Conservation (phyloP, 805 yeast genomes). For the Cyberlindnera sargentensis region DNA sequence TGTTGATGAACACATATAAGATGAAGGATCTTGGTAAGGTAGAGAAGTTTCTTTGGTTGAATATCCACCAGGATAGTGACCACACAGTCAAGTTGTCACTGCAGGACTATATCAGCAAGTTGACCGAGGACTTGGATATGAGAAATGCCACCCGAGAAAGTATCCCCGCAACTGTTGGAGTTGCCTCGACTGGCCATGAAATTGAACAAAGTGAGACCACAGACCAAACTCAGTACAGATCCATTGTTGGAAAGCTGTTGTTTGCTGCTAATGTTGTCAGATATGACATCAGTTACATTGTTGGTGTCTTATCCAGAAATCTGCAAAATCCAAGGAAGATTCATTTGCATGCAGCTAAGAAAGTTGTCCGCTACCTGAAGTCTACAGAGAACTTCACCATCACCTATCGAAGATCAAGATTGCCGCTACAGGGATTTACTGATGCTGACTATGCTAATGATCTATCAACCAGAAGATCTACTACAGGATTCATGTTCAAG, state of each 20-base stretch:
- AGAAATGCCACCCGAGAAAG: no score
- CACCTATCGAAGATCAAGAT: no score
- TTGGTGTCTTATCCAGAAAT: neutral
- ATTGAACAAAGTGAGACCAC: no score
- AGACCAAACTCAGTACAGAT: neutral
- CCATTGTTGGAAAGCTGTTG: neutral
- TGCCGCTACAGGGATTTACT: neutral
- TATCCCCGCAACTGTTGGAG: no score
- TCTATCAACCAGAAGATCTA: neutral
- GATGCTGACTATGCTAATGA: conserved; percentile 1
- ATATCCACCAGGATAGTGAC: no score
- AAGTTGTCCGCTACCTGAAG: neutral
- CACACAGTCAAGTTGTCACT: no score
- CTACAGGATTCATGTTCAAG: neutral
- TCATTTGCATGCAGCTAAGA: neutral
- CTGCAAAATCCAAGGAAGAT: neutral
- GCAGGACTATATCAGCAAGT: no score
- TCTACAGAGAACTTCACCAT: neutral
- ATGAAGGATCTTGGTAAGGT: no score
- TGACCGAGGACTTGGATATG: no score
- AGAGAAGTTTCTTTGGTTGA: no score
- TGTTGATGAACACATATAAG: no score
- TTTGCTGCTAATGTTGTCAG: neutral
- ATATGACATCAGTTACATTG: neutral
- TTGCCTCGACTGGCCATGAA: no score